Evolutionary conservation across 2,329 filamentous ascomycete species (phyloP), one percentile per base, ranked within the genome.

Genomic region (Metarhizium album): DNA sequence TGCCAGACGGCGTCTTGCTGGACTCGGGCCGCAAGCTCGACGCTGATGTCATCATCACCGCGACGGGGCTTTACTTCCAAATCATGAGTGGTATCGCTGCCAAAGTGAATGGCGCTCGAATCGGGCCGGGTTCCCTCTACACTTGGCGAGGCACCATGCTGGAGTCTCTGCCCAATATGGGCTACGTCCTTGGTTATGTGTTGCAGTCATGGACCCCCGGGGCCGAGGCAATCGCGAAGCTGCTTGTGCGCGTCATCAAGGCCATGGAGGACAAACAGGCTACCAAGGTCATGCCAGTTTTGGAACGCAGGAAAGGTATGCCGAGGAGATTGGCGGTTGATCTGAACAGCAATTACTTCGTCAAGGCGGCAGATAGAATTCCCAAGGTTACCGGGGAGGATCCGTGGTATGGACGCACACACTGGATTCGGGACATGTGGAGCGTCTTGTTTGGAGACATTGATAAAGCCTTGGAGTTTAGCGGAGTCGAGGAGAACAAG

Each of bases 131-230:
- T 1, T 63, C 74, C 2, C 77, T 77, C 48, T 83, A 76, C 61
- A 63, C 78, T 13, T 87, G 83, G 83, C 79, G 79, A 58, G 76
- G 76, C 4, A 67, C 74, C 50, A 84, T 87, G 82, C 62, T 87
- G 1, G 76, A 85, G 56, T 80, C 78, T 46, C 62, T 86, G 1
- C 84, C 84, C 5, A 88, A 87, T 59, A 66, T 77, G 2, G 72
- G 73, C 1, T 72, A 80, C 48, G 69, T 84, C 35, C 70, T 83
- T 42, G 84, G 84, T 8, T 87, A 87, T 62, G 76, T 79, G 20
- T 79, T 83, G 45, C 75, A 77, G 0, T 77, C 76, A 0, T 88
- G 83, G 83, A 87, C 84, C 0, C 74, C 84, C 0, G 83, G 83
- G 2, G 76, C 79, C 0, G 82, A 86, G 52, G 69, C 71, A 0